Conservation (phyloP, 129 eudicot species). For the Glebionis coronaria region DNA sequence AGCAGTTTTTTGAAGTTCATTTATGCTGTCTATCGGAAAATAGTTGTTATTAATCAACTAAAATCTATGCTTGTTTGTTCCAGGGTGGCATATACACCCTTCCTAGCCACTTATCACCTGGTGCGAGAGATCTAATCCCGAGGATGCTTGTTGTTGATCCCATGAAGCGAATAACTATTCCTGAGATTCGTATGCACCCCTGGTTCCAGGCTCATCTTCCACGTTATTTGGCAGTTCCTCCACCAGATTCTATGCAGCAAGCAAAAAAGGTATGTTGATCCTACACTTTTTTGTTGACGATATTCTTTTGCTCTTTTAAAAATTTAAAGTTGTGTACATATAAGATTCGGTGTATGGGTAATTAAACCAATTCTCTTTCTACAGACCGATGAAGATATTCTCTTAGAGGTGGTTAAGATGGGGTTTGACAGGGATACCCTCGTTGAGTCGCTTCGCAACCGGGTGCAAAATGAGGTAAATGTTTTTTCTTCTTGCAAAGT, state of each 20-base stretch:
- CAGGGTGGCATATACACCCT: conserved; percentile 98
- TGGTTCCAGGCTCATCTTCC: conserved; percentile 99
- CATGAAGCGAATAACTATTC: conserved; percentile 87
- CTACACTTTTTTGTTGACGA: background rate
- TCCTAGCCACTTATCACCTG: conserved; percentile 92
- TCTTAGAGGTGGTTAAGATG: conserved; percentile 86
- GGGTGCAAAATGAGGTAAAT: conserved; percentile 84
- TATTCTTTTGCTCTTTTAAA: background rate
- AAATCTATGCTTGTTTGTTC: conserved; percentile 14
- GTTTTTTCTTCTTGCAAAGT: background rate
- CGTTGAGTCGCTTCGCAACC: conserved; percentile 76
- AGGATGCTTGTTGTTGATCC: conserved; percentile 99
- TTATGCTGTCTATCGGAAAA: background rate
- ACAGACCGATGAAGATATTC: conserved; percentile 96
- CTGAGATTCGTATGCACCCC: conserved; percentile 76
- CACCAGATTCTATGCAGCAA: conserved; percentile 94
- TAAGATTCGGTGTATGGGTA: background rate
- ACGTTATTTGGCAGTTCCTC: conserved; percentile 88
- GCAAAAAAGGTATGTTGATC: conserved; percentile 54
- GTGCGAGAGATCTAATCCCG: conserved; percentile 94
- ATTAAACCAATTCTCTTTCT: conserved; percentile 2
- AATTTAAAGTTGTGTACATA: too few species aligned
- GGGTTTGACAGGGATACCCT: conserved; percentile 85
- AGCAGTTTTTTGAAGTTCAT: background rate
- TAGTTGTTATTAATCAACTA: too few species aligned